Evolutionary conservation across 495 filamentous ascomycete genomes (phyloP).

Genomic region (Aspergillus haitiensis): DNA sequence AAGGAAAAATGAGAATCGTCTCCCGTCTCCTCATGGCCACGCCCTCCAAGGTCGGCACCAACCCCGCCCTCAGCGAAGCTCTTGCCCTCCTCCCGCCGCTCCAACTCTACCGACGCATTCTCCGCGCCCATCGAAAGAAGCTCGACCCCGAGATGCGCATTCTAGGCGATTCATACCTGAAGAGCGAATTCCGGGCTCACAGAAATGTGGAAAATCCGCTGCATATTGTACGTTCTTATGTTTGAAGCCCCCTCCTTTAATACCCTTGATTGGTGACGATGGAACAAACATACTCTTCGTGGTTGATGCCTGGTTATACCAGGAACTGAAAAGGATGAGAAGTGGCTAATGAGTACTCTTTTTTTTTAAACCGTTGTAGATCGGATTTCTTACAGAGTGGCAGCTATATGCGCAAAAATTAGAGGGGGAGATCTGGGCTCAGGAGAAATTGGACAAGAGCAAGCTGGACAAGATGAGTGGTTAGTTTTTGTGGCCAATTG

Average conservation of each 20-base stretch:
- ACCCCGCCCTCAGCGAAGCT: slow-evolving; percentile 54
- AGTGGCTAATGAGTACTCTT: background rate
- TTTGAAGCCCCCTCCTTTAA: background rate
- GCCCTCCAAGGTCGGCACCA: slow-evolving; percentile 48
- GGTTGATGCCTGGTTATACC: too few species aligned
- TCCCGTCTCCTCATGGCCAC: slow-evolving; percentile 40
- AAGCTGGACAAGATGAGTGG: slow-evolving; percentile 96
- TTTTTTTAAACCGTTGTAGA: slow-evolving; percentile 52
- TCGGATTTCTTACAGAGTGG: slow-evolving; percentile 96
- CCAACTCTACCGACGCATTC: slow-evolving; percentile 80
- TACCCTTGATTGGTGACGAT: background rate
- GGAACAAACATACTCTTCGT: background rate
- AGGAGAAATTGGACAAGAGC: slow-evolving; percentile 69
- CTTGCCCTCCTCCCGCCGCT: slow-evolving; percentile 88
- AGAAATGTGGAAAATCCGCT: slow-evolving; percentile 81
- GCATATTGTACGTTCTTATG: slow-evolving; percentile 67
- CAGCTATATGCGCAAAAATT: slow-evolving; percentile 89
- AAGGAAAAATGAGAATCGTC: slow-evolving; percentile 20
- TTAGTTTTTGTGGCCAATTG: slow-evolving; percentile 42
- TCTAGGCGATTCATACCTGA: slow-evolving; percentile 88
- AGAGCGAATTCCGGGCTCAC: slow-evolving; percentile 85
- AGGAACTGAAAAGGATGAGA: too few species aligned
- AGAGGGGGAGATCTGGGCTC: slow-evolving; percentile 81
- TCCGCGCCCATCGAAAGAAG: slow-evolving; percentile 80
- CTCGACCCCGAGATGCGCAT: slow-evolving; percentile 72